A percentile compares a stretch with the other conserved stretches of the same genome.
Evolutionary conservation across 75 land plant genomes (phyloP).

Genomic region (Cunninghamia lanceolata): DNA sequence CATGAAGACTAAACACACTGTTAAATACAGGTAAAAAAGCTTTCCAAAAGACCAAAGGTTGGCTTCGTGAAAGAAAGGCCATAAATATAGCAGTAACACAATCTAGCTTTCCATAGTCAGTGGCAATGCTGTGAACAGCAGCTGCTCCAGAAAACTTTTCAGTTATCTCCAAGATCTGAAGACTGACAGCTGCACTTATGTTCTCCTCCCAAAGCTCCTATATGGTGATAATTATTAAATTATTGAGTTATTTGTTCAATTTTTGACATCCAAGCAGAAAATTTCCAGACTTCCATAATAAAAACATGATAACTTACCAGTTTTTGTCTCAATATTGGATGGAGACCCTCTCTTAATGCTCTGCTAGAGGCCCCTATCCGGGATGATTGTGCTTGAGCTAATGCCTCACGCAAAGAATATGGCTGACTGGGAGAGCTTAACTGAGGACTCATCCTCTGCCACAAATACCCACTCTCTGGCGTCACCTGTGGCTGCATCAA

Average conservation of each 20-base stretch:
- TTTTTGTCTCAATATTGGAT: slow-evolving; percentile 92
- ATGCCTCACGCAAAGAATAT: slow-evolving; percentile 89
- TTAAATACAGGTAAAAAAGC: slow-evolving; percentile 90
- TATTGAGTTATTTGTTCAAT: not conserved
- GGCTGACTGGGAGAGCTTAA: slow-evolving; percentile 93
- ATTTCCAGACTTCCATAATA: not conserved
- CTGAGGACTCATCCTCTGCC: slow-evolving; percentile 95
- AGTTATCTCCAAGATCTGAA: slow-evolving; percentile 82
- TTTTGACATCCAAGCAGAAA: not conserved
- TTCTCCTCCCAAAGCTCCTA: slow-evolving; percentile 99
- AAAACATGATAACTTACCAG: slow-evolving; percentile 50
- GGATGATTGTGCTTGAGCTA: slow-evolving; percentile 93
- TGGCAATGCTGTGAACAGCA: slow-evolving; percentile 72
- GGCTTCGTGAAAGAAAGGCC: slow-evolving; percentile 79
- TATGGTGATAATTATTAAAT: not conserved
- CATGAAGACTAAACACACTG: slow-evolving; percentile 82
- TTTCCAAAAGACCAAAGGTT: slow-evolving; percentile 87
- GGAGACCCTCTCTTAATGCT: slow-evolving; percentile 89
- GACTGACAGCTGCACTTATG: slow-evolving; percentile 92
- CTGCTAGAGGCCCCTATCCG: slow-evolving; percentile 76
- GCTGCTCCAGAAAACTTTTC: slow-evolving; percentile 84
- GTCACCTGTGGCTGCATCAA: slow-evolving; percentile 62
- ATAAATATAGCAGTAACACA: slow-evolving; percentile 85
- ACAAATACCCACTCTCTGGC: slow-evolving; percentile 78
- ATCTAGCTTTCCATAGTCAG: slow-evolving; percentile 96